Conservation (phyloP, 2,329 filamentous ascomycete species). For the Thelonectria discophora region DNA sequence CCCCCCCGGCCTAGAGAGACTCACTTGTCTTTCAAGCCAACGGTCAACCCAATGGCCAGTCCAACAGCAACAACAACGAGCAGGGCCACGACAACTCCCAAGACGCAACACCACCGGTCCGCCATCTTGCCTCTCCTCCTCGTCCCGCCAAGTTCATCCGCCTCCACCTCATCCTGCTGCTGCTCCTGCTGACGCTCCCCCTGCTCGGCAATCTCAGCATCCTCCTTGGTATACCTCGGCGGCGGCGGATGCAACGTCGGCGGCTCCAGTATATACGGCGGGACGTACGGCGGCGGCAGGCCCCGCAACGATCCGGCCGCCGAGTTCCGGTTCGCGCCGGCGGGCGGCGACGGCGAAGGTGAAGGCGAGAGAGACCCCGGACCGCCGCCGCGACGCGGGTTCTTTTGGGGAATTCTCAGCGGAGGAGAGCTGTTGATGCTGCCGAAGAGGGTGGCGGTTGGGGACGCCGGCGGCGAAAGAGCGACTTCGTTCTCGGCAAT, state of each 20-base stretch:
- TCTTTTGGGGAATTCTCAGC: slow-evolving; percentile 45
- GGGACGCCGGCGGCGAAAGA: slow-evolving; percentile 25
- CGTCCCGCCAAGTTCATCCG: no score
- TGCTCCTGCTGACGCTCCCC: neutral
- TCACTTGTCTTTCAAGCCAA: slow-evolving; percentile 52
- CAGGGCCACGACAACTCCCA: slow-evolving; percentile 43
- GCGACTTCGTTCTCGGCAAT: slow-evolving; percentile 49
- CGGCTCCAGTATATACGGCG: slow-evolving; percentile 24
- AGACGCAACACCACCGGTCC: slow-evolving; percentile 45
- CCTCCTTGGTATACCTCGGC: slow-evolving; percentile 35
- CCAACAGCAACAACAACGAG: slow-evolving; percentile 47
- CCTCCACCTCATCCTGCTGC: no score
- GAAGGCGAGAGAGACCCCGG: neutral
- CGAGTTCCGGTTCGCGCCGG: slow-evolving; percentile 5
- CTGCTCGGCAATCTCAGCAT: slow-evolving; percentile 23
- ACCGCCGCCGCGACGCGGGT: slow-evolving; percentile 36
- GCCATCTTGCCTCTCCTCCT: slow-evolving; percentile 15
- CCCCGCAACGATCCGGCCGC: slow-evolving; percentile 11
- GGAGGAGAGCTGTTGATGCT: slow-evolving; percentile 28
- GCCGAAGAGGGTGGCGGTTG: slow-evolving; percentile 10
- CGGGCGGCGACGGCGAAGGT: neutral
- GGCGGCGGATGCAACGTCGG: slow-evolving; percentile 31
- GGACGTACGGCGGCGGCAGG: slow-evolving; percentile 40
- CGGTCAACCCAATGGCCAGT: slow-evolving; percentile 51
- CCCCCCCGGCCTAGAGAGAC: slow-evolving; percentile 13